Evolutionary conservation across 495 filamentous ascomycete genomes (phyloP), one percentile per base, ranked within the genome.

Genomic region (Extremus antarcticus): DNA sequence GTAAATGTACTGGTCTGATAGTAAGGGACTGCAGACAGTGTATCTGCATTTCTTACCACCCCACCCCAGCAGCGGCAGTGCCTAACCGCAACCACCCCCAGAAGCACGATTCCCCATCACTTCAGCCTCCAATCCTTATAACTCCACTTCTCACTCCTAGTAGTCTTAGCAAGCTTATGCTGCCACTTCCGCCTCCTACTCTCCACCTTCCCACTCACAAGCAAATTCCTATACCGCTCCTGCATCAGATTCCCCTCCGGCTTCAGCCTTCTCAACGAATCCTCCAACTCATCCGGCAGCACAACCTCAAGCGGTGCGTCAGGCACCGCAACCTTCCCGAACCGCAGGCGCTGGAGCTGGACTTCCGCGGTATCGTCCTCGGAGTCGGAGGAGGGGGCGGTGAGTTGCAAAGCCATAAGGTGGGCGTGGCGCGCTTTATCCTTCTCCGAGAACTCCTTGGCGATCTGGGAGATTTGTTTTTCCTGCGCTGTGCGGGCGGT

Each of bases 161-260:
- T 84, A 63, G 72, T 82, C 76, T 81, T 87, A 55, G 79, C 75
- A 72, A 90, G 87, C 76, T 86, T 91, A 56, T 74, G 75, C 71
- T 90, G 88, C 39, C 81, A 75, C 51, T 92, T 77, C 10, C 82
- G 80, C 67, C 81, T 85, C 62, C 92, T 75, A 20, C 78, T 76
- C 73, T 98, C 92, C 50, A 97, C 69, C 71, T 92, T 94, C 47
- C 92, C 94, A 56, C 87, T 76, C 24, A 97, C 78, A 41, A 95
- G 73, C 67, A 96, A 75, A 68, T 79, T 95, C 50, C 94, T 78
- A 74, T 94, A 96, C 24, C 92, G 77, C 60, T 98, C 92, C 59
- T 88, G 87, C 61, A 97, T 74, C 38, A 96, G 72, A 62, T 95
- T 94, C 17, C 92, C 92, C 69, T 98, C 91, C 1, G 92, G 92